Evolutionary conservation across 495 filamentous ascomycete genomes (phyloP), one percentile per base, ranked within the genome.

Genomic region (Penicillium cataractarum): DNA sequence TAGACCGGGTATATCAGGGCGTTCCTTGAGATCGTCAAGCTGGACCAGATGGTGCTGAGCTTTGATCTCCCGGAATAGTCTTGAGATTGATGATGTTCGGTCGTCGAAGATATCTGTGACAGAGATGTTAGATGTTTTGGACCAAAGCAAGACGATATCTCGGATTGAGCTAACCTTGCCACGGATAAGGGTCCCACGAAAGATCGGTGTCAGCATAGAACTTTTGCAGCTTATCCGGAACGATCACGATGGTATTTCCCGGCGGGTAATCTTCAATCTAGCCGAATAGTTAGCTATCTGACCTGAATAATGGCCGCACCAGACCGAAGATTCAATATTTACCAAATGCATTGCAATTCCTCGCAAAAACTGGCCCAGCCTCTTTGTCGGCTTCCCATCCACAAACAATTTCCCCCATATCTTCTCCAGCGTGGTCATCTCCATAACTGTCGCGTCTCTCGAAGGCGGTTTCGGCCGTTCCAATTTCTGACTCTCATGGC

Each of bases 31-130:
- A 32, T 83, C 78, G 24, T 81, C 75, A 6, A 22, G 10, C 63
- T 92, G 93, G 1, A 96, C 84, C 13, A 96, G 83, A 74, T 93
- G 90, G 69, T 96, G 92, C 65, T 94, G 83, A 65, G 89, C 93
- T 22, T 83, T 83, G 13, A 97, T 80, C 39, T 90, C 89, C 50
- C 87, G 83, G 71, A 92, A 97, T 56, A 97, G 78, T 32, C 85
- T 85, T 3, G 87, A 90, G 21, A 93, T 82, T 27, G 79, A 87
- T 35, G 73, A 84, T 58, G 73, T 83, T 56, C 71, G 76, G 61
- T 84, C 83, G 59, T 83, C 80, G 35, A 84, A 85, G 3, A 85
- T 81, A 59, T 78, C 82, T 84, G 59, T 0, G 37, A 24, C 8
- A 13, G 24, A 24, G 1, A 8, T 12, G 42, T 46, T 22, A 46